Base-by-base conservation (phyloP, 306 rosid species). In the Parietaria judaica region DNA sequence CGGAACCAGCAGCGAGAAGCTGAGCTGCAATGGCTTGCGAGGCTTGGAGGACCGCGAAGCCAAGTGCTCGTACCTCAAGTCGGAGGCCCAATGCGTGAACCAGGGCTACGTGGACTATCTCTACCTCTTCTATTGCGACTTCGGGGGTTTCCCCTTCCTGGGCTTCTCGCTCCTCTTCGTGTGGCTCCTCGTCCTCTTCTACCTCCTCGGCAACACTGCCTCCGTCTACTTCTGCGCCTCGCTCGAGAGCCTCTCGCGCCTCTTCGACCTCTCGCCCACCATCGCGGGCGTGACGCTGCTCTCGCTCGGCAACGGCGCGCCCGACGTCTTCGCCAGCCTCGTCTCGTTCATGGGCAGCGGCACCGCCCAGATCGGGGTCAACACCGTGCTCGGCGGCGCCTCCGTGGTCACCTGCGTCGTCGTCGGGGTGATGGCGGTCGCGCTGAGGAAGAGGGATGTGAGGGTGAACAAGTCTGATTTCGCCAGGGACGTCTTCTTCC, bases 241-340 rank as follows among this genome's bases (percentile, higher is more conserved):
- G 11, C 74, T 90, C 14, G 88, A 90, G 56, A 81, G 84, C 6
- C 64, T 90, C 36, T 90, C 97, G 1, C 70, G 16, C 11, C 38
- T 84, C 38, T 61, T 90, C 67, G 79, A 82, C 62, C 72, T 90
- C 13, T 83, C 97, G 23, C 97, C 97, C 0, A 78, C 90, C 4
- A 83, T 87, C 63, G 97, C 97, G n/a, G 97, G 97, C 11, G 88
- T 87, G 2, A 90, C 97, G 23, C 78, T 90, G 44, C 95, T 90
- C 31, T 90, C 97, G 39, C 79, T 90, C 0, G 95, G 97, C 38
- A 90, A 90, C 55, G 97, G 97, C 0, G 97, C 95, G 4, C 88
- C 94, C 36, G 97, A 90, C 76, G 89, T 90, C 10, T 90, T 90
- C 63, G 72, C 97, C 0, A 83, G 86, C 55, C 66, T 90, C 60